Base-by-base conservation (phyloP, 148 eudicot genomes). In the Arbutus unedo region DNA sequence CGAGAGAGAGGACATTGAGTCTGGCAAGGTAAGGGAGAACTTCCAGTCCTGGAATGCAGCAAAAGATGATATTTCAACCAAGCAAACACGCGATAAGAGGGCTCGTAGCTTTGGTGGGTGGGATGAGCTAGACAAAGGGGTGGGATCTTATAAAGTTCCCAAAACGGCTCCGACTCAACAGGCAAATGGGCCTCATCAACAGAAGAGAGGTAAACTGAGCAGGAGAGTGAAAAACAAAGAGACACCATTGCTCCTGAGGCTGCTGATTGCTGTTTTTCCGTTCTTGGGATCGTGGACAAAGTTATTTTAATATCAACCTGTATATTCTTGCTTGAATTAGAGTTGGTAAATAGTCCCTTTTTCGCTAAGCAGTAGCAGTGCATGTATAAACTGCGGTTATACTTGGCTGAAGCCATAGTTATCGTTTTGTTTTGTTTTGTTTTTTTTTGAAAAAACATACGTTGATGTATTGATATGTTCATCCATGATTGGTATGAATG, bases 41-140 rank as follows among this genome's bases (percentile, higher is more conserved):
- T 89, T 83, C 80, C 88, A 86, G 57, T 89, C 93, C 1, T 86
- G 90, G 90, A 76, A 49, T 21, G 84, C 85, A 13, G 59, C 83
- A 74, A 81, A n/a, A n/a, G n/a, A 82, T 77, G 81, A 55, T 81
- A 57, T 54, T 67, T 84, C 91, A 74, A 77, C 74, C 55, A 84
- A 66, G 25, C 71, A 86, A 82, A 84, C 80, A 2, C 77, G 45
- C 38, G 76, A 72, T 38, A 84, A 66, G 74, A 79, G 74, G 55
- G 62, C 73, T n/a, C 59, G 82, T 41, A 85, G 85, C 62, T 94
- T 90, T 48, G 98, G 98, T 45, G 98, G 98, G 16, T 94, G 98
- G 98, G 98, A 94, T 19, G 96, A 93, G 80, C 86, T 91, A 25
- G 94, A 92, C 79, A 85, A 82, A 21, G 74, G 66, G 8, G 78